Evolutionary conservation across 2,329 filamentous ascomycete species (phyloP), one percentile per base, ranked within the genome.

Genomic region (Neoascochyta sp.): DNA sequence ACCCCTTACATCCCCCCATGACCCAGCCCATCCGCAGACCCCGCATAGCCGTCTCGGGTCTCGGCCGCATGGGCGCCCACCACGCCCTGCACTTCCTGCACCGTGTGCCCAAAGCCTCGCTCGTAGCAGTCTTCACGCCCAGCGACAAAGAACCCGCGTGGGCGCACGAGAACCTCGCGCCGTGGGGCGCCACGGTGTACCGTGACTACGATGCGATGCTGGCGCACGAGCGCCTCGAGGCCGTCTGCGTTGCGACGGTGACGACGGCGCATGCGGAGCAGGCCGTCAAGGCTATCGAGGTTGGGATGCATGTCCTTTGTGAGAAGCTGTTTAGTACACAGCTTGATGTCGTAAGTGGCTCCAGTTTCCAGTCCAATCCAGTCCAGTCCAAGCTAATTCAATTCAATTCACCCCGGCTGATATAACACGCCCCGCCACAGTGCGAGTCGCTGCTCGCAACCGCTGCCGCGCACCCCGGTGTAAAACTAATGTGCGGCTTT

Each of bases 401-500:
- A n/a, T n/a, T n/a, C n/a, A n/a, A n/a, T n/a, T n/a, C n/a, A n/a
- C n/a, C n/a, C n/a, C n/a, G n/a, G n/a, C n/a, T n/a, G n/a, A n/a
- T n/a, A n/a, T n/a, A n/a, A n/a, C n/a, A n/a, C n/a, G n/a, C n/a
- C 19, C 18, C 3, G 3, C 18, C 10, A 15, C 39, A 80, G 75
- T 78, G 73, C 28, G 71, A 79, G 64, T 63, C 69, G 12, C 78
- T 83, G 22, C 66, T 82, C 38, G 69, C 74, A 26, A 74, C 74
- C 6, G 74, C 76, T 15, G 59, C 63, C 34, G 65, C 66, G 38
- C 70, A 73, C 29, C 77, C 78, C 1, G 54, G 79, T 29, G 68
- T 80, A 12, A 83, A 82, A 57, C 76, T 83, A 32, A 75, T 83
- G 67, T 80, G 76, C 46, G 78, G 77, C 5, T 81, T 81, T 66